Base-by-base conservation (phyloP, 225 moss, liverwort and hornwort species). In the Thuidium tamariscinum region DNA sequence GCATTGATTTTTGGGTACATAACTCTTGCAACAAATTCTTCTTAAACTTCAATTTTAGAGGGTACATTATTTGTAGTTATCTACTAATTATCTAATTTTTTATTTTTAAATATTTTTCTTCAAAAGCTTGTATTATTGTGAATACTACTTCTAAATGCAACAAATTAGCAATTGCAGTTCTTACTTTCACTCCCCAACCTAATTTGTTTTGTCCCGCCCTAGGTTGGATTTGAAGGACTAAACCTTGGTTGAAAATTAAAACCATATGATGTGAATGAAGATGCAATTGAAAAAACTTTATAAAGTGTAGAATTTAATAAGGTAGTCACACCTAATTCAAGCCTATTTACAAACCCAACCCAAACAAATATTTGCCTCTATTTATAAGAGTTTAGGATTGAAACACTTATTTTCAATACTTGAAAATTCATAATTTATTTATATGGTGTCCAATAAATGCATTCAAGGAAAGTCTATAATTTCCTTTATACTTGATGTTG, bases 311-410 rank as follows among this genome's bases (percentile, higher is more conserved):
- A 39, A 39, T 68, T 68, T 1, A 0, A 7, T 23, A 39, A 23
- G 4, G 7, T 23, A 39, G 7, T 0, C 0, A 0, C 23, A 23
- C 23, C 13, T 23, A 68, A 23, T 23, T 39, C 13, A 23, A 4
- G 4, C 13, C 0, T 23, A 0, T 39, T 23, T 39, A 1, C 8
- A 39, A 13, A 68, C 39, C 8, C 39, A 39, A 68, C 0, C 0
- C 4, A 20, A 39, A 1, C 2, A 39, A 23, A 37, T 13, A 22
- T 6, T 66, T 9, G 37, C 21, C 2, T 66, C 11, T 65, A 21
- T 66, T 66, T 21, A 11, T 21, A 11, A 66, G 12, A n/a, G n/a
- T n/a, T n/a, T n/a, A n/a, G n/a, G n/a, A n/a, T n/a, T n/a, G n/a
- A n/a, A n/a, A n/a, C n/a, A n/a, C n/a, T n/a, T n/a, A n/a, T n/a